Percentiles rank a stretch among this genome's conserved stretches.
Evolutionary conservation across 2,329 filamentous ascomycete species (phyloP).

Genomic region (Microdochium nivale): DNA sequence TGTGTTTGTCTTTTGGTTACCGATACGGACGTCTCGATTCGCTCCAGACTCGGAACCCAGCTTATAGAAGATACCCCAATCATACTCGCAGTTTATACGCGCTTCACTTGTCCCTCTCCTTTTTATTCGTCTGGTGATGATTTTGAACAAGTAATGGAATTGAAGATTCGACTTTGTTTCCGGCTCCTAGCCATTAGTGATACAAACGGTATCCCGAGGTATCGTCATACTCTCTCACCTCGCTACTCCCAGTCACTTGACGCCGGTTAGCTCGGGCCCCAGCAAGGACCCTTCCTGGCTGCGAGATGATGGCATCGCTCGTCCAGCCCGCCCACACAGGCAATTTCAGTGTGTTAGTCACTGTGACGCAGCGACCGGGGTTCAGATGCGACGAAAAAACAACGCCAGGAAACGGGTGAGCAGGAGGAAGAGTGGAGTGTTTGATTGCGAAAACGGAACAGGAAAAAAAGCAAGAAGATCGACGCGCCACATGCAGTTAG

Average conservation of each 20-base stretch:
- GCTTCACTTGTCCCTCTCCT: not conserved
- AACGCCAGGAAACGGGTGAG: not conserved
- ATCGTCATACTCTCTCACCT: no score
- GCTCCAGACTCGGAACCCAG: slow-evolving; percentile 21
- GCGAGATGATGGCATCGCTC: no score
- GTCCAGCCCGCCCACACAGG: no score
- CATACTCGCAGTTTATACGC: not conserved
- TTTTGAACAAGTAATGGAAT: no score
- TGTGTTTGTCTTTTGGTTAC: not conserved
- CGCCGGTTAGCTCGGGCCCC: no score
- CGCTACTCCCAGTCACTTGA: no score
- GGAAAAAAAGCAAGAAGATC: not conserved
- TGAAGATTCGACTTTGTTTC: no score
- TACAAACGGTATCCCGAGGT: no score
- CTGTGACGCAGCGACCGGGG: not conserved
- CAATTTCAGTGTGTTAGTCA: not conserved
- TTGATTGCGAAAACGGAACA: not conserved
- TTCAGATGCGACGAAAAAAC: not conserved
- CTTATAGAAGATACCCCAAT: slow-evolving; percentile 25
- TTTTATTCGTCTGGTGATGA: no score
- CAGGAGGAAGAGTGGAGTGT: not conserved
- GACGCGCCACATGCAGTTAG: not conserved
- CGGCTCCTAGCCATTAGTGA: no score
- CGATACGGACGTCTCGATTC: not conserved
- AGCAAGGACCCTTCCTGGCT: no score